These are phyloP conservation scores for Metarhizium anisopliae DNA, from an alignment of 2,329 filamentous ascomycete species.

Conservation along the genomic window DNA sequence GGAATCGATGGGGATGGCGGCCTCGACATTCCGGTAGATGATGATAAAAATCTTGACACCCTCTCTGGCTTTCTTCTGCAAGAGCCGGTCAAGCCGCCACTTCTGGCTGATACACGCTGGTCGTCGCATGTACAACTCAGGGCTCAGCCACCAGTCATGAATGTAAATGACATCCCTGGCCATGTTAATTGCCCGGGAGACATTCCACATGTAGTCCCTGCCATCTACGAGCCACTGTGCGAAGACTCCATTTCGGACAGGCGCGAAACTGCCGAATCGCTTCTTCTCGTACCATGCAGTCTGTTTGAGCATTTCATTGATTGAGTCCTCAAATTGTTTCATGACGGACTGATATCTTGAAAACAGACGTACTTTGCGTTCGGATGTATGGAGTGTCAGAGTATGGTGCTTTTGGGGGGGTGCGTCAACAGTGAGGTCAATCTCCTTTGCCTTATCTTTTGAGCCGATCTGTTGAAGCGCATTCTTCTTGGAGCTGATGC, in stretches of 20 bases:
- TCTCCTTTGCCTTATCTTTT: conserved; percentile 48
- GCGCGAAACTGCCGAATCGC: conserved; percentile 88
- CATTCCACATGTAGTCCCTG: conserved; percentile 99
- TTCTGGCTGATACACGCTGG: conserved; percentile 95
- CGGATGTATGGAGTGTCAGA: conserved; percentile 80
- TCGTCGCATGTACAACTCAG: conserved; percentile 88
- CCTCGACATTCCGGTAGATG: conserved; percentile 95
- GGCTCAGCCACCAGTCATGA: conserved; percentile 98
- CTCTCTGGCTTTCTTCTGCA: conserved; percentile 89
- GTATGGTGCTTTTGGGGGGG: conserved; percentile 61
- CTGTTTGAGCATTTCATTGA: conserved; percentile 72
- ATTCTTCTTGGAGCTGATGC: conserved; percentile 64
- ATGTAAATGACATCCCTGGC: conserved; percentile 98
- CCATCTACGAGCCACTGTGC: conserved; percentile 96
- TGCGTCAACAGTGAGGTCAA: conserved; percentile 31
- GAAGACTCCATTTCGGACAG: conserved; percentile 76
- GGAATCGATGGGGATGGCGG: conserved; percentile 93
- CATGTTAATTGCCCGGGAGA: conserved; percentile 93
- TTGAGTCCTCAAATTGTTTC: conserved; percentile 88
- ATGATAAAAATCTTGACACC: conserved; percentile 98
- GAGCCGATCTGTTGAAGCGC: conserved; percentile 43
- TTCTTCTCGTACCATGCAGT: conserved; percentile 79
- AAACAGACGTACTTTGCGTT: conserved; percentile 84
- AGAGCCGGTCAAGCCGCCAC: conserved; percentile 85
- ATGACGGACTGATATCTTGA: conserved; percentile 85